Evolutionary conservation across 2,329 filamentous ascomycete species (phyloP).

Genomic region (Apiospora pterosperma): DNA sequence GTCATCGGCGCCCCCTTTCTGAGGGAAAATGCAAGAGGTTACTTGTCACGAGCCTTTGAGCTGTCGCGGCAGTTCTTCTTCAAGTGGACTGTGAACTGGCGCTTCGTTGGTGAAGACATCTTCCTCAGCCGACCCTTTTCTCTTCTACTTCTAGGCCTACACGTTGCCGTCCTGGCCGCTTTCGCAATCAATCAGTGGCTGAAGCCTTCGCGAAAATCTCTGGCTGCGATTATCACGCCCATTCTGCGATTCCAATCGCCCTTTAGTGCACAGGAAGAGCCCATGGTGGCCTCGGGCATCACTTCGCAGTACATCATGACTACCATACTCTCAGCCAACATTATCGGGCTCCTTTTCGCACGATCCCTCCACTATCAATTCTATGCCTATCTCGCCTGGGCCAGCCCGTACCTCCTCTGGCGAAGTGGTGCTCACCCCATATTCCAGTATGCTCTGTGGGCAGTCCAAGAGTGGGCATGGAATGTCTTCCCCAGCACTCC

Average conservation of each 20-base stretch:
- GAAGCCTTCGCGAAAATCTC: conserved; percentile 58
- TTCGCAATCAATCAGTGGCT: conserved; percentile 72
- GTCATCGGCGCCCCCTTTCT: conserved; percentile 66
- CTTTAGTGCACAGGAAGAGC: conserved; percentile 50
- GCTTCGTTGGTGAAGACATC: conserved; percentile 79
- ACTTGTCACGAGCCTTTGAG: conserved; percentile 83
- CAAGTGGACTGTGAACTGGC: conserved; percentile 99
- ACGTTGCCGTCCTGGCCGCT: conserved; percentile 60
- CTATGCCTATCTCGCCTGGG: conserved; percentile 88
- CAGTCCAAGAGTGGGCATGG: conserved; percentile 86
- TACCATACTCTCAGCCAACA: conserved; percentile 70
- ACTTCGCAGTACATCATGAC: conserved; percentile 74
- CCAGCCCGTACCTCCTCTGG: conserved; percentile 85
- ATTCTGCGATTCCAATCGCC: conserved; percentile 41
- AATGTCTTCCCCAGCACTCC: conserved; percentile 82
- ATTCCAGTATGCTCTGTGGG: conserved; percentile 67
- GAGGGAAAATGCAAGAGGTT: conserved; percentile 61
- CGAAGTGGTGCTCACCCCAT: conserved; percentile 66
- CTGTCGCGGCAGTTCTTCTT: conserved; percentile 88
- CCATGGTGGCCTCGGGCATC: conserved; percentile 53
- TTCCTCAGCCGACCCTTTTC: conserved; percentile 74
- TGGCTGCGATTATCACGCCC: conserved; percentile 49
- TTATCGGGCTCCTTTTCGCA: conserved; percentile 80
- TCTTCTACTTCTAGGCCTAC: conserved; percentile 59
- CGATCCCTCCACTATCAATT: conserved; percentile 93